Evolutionary conservation across 176 grass and related monocot species (phyloP).

Genomic region (Typha latifolia): DNA sequence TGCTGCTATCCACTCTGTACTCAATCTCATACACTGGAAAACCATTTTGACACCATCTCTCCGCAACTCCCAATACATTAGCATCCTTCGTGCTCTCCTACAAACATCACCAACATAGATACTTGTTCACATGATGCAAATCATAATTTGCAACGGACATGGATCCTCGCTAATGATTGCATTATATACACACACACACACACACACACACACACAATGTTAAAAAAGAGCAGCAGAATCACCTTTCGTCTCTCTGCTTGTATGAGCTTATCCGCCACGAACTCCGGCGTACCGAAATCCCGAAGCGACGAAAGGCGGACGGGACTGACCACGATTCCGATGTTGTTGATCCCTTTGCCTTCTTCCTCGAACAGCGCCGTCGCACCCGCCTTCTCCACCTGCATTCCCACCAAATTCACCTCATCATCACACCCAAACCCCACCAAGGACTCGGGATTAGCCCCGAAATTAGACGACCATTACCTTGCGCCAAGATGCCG

Average conservation of each 20-base stretch:
- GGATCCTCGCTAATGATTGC: background rate
- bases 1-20: slow-evolving; percentile 69
- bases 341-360: slow-evolving; percentile 69
- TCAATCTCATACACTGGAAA: slow-evolving; percentile 74
- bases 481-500: slow-evolving; percentile 73
- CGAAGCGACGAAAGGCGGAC: slow-evolving; percentile 65
- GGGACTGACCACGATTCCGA: slow-evolving; percentile 75
- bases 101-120: slow-evolving; percentile 12
- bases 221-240: background rate
- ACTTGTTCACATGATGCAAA: background rate
- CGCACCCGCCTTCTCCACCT: slow-evolving; percentile 89
- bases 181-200: background rate
- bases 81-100: slow-evolving; percentile 79
- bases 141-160: background rate
- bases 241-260: slow-evolving; percentile 94
- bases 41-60: slow-evolving; percentile 52
- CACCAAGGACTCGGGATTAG: background rate
- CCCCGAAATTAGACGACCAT: background rate
- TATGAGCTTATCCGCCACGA: slow-evolving; percentile 74
- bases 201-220: too few species aligned
- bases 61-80: slow-evolving; percentile 42
- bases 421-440: background rate
- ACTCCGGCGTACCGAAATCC: slow-evolving; percentile 81
- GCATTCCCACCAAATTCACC: slow-evolving; percentile 15
- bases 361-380: slow-evolving; percentile 64